Base-by-base conservation (phyloP, 139 green algal species). In the Pleodorina starrii region DNA sequence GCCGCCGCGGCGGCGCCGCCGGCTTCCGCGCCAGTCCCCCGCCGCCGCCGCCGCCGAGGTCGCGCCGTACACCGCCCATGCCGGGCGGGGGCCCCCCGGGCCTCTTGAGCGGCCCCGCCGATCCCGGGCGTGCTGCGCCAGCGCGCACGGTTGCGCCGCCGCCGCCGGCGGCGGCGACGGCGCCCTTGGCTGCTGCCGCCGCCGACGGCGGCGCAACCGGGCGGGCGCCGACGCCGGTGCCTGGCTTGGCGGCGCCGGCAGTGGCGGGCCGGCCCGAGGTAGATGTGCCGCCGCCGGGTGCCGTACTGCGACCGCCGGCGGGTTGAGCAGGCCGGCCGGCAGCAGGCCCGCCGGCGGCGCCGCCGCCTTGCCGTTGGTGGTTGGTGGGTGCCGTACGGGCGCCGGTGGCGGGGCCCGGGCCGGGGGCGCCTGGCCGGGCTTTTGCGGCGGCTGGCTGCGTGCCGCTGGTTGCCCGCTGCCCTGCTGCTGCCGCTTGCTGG, bases 291-390 rank as follows among this genome's bases (percentile, higher is more conserved):
- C 3, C 54, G 6, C 54, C 69, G 69, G 69, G 36, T 21, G 40
- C 69, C 17, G 35, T 25, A 48, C 32, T 32, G 35, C 69, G 35
- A 9, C 35, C 72, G 6, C 17, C 40, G 12, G 40, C 72, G 43
- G 72, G 10, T 35, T 32, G 40, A 36, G 19, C 5, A 11, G 63
- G 63, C 1, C 63, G 63, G 21, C 54, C 54, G 54, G 54, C 25
- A 32, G 54, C 54, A 25, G 54, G 3, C 3, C 6, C 54, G 54
- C 54, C 54, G 3, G 74, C 46, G 44, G 44, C 74, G 21, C 10
- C 44, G 43, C 25, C 1, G 44, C 44, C 68, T 88, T 88, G 82
- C 46, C 82, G 82, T 35, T 88, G 82, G 68, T 88, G 82, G 60
- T 88, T 88, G 60, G 82, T 88, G 32, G 66, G 82, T 1, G 44